phyloP scores from a whole-genome alignment of 148 eudicot genomes.

The Simmondsia chinensis region DNA sequence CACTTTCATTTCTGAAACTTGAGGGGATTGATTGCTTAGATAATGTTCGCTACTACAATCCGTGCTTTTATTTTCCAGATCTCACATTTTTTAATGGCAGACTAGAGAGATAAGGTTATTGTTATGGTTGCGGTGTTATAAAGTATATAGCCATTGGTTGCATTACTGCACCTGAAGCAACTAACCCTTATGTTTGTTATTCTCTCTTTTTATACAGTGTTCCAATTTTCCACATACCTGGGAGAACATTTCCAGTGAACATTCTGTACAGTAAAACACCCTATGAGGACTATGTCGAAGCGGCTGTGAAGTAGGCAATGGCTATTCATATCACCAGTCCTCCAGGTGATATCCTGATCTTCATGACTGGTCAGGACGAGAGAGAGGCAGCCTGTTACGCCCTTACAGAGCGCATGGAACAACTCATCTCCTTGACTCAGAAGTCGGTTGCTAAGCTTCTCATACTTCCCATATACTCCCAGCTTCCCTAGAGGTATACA shows the following conservation, averaged over 20 bases:
- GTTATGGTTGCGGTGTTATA: no score
- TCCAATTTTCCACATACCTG: conserved; percentile 88
- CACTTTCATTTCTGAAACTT: no score
- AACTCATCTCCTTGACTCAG: conserved; percentile 51
- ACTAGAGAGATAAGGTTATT: not conserved
- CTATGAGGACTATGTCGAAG: conserved; percentile 97
- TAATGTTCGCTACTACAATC: no score
- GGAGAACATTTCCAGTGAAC: conserved; percentile 91
- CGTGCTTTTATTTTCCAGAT: no score
- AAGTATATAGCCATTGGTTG: not conserved
- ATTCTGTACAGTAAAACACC: conserved; percentile 81
- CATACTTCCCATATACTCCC: conserved; percentile 91
- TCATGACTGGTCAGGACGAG: conserved; percentile 99
- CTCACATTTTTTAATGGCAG: no score
- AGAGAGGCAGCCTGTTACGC: conserved; percentile 89
- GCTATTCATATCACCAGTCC: conserved; percentile 78
- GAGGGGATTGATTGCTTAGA: no score
- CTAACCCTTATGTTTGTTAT: not conserved
- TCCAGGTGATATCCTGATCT: conserved; percentile 85
- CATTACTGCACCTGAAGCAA: not conserved
- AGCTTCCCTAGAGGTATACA: conserved; percentile 95
- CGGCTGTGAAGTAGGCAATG: conserved; percentile 94
- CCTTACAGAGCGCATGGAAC: conserved; percentile 92
- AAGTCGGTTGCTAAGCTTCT: conserved; percentile 69
- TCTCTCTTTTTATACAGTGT: conserved; percentile 60